These are phyloP conservation scores for Rhododendron vialii DNA, from an alignment of 148 eudicot species.

Conservation along the genomic window DNA sequence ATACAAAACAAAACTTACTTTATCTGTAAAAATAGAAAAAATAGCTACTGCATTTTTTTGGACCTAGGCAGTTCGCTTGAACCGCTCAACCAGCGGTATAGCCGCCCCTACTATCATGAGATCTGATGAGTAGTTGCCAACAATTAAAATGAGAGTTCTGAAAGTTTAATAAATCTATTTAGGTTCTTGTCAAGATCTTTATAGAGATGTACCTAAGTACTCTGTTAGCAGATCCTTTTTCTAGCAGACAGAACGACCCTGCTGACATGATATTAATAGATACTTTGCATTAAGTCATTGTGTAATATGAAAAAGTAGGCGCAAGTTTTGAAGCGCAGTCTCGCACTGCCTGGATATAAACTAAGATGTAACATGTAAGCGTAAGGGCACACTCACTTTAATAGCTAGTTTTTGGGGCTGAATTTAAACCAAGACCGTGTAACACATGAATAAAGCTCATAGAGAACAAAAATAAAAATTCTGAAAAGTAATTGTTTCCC, in stretches of 20 bases:
- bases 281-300: not conserved
- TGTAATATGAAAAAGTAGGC: not conserved
- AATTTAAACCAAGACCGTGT: not conserved
- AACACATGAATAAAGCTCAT: not conserved
- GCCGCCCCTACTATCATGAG: not conserved
- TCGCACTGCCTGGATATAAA: not conserved
- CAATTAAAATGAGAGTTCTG: not conserved
- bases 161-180: not conserved
- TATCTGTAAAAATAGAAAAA: too few relatives aligned
- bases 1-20: not conserved
- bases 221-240: not conserved
- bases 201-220: not conserved
- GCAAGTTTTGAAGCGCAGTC: not conserved
- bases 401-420: not conserved
- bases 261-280: not conserved
- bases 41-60: too few relatives aligned
- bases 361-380: not conserved
- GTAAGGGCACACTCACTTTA: not conserved
- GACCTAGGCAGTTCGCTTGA: not conserved
- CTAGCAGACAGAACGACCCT: not conserved
- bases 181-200: not conserved
- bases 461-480: not conserved
- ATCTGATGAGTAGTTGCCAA: not conserved
- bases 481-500: not conserved
- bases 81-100: not conserved